Conservation (phyloP, 2,329 filamentous ascomycete genomes). For the Alternaria ethzedia region DNA sequence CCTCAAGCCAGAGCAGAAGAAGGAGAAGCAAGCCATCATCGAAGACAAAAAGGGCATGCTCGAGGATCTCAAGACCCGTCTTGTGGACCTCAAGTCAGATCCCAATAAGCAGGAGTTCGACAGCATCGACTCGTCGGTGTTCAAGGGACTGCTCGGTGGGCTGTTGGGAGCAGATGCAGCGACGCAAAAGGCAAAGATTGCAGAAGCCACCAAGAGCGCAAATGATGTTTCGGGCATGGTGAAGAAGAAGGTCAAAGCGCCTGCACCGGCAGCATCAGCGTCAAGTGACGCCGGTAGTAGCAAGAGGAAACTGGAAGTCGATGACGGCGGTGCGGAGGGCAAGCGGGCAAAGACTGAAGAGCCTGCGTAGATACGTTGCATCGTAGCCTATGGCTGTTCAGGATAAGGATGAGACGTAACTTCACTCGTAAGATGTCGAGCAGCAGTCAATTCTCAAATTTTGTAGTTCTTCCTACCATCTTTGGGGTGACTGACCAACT, state of each 20-base stretch:
- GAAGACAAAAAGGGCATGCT: slow-evolving; percentile 79
- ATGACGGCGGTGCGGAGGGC: slow-evolving; percentile 28
- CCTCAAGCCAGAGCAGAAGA: slow-evolving; percentile 64
- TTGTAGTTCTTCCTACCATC: too few species aligned
- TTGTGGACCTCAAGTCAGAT: slow-evolving; percentile 71
- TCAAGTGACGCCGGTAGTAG: slow-evolving; percentile 18
- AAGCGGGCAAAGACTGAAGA: slow-evolving; percentile 47
- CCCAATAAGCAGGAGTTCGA: slow-evolving; percentile 52
- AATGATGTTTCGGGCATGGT: slow-evolving; percentile 78
- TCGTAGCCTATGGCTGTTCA: too few species aligned
- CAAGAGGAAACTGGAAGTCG: slow-evolving; percentile 45
- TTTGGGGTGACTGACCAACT: too few species aligned
- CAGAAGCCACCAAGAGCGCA: slow-evolving; percentile 75
- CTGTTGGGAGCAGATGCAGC: slow-evolving; percentile 67
- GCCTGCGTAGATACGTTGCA: too few species aligned
- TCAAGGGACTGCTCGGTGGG: slow-evolving; percentile 69
- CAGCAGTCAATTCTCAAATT: too few species aligned
- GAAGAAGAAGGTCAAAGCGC: slow-evolving; percentile 68
- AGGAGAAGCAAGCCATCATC: slow-evolving; percentile 67
- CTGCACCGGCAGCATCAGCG: slow-evolving; percentile 14
- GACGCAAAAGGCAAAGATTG: slow-evolving; percentile 68
- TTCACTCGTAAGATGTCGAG: too few species aligned
- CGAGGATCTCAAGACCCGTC: slow-evolving; percentile 69
- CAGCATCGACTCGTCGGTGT: slow-evolving; percentile 53
- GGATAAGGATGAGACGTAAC: too few species aligned